Conservation (phyloP, 2,329 filamentous ascomycete species). For the Xylariaceae sp. region DNA sequence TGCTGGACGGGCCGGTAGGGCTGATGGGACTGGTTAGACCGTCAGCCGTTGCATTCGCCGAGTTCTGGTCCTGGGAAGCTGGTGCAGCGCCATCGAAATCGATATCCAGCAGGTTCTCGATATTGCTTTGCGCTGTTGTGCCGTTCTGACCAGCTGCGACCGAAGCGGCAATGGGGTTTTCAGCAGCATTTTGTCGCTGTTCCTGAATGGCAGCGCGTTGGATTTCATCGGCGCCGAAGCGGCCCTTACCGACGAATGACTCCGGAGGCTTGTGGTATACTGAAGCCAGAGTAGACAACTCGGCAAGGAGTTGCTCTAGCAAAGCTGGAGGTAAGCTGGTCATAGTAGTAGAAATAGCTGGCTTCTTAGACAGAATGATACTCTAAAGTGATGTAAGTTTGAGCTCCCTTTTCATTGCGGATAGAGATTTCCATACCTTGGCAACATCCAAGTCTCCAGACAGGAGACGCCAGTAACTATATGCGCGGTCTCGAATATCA, state of each 20-base stretch:
- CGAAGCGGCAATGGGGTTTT: slow-evolving; percentile 89
- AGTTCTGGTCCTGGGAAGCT: slow-evolving; percentile 66
- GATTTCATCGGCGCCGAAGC: slow-evolving; percentile 89
- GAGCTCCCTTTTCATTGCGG: neutral
- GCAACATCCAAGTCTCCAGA: slow-evolving; percentile 88
- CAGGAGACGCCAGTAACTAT: slow-evolving; percentile 95
- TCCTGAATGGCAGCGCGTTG: slow-evolving; percentile 96
- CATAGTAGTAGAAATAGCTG: slow-evolving; percentile 90
- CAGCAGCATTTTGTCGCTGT: slow-evolving; percentile 82
- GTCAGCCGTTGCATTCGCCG: slow-evolving; percentile 57
- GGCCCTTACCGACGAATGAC: slow-evolving; percentile 94
- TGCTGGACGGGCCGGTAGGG: slow-evolving; percentile 36
- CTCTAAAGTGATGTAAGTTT: slow-evolving; percentile 45
- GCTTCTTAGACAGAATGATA: slow-evolving; percentile 89
- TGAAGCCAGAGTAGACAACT: slow-evolving; percentile 90
- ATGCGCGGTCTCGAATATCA: slow-evolving; percentile 92
- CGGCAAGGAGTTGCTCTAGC: slow-evolving; percentile 81
- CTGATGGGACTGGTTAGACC: slow-evolving; percentile 59
- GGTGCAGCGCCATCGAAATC: slow-evolving; percentile 92
- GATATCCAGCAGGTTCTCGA: slow-evolving; percentile 93
- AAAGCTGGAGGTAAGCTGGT: slow-evolving; percentile 77
- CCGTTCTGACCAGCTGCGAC: slow-evolving; percentile 63
- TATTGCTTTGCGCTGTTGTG: slow-evolving; percentile 61
- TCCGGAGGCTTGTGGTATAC: slow-evolving; percentile 98
- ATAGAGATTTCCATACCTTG: slow-evolving; percentile 52